phyloP scores from a whole-genome alignment of 2,329 filamentous ascomycete genomes.

The Xylariaceae sp. region DNA sequence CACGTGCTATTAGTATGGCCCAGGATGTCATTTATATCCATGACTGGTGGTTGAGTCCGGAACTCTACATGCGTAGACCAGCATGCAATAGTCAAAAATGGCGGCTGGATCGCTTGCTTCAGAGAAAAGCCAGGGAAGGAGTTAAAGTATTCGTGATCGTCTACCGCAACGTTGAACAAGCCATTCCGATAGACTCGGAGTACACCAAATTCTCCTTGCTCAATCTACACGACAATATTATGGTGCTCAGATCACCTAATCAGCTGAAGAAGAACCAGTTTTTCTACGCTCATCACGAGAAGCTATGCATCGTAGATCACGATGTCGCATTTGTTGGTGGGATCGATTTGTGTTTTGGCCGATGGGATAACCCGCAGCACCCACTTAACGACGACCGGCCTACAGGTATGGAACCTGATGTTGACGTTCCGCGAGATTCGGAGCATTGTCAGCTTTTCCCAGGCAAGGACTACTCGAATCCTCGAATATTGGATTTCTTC shows the following conservation, averaged over 20 bases:
- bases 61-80: slow-evolving; percentile 90
- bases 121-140: slow-evolving; percentile 87
- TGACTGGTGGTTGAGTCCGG: slow-evolving; percentile 97
- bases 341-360: slow-evolving; percentile 92
- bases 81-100: slow-evolving; percentile 97
- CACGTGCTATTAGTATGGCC: slow-evolving; percentile 92
- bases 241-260: slow-evolving; percentile 92
- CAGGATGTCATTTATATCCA: slow-evolving; percentile 98
- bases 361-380: slow-evolving; percentile 96
- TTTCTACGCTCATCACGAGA: slow-evolving; percentile 98
- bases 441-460: slow-evolving; percentile 96
- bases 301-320: slow-evolving; percentile 94
- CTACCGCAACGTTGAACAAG: slow-evolving; percentile 95
- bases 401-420: slow-evolving; percentile 80
- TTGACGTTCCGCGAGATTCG: slow-evolving; percentile 73
- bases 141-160: slow-evolving; percentile 98
- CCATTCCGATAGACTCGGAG: slow-evolving; percentile 95
- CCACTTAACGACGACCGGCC: slow-evolving; percentile 87
- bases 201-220: slow-evolving; percentile 96
- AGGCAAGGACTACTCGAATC: slow-evolving; percentile 97
- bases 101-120: slow-evolving; percentile 88
- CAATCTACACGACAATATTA: slow-evolving; percentile 92
- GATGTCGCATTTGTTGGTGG: slow-evolving; percentile 93
- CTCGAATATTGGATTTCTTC: slow-evolving; percentile 92
- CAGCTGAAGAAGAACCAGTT: slow-evolving; percentile 99